Percentiles rank a stretch among this genome's conserved stretches.
These are phyloP conservation scores for Yamadazyma trypodendri DNA, from an alignment of 1,139 yeast species.

Conservation along the genomic window DNA sequence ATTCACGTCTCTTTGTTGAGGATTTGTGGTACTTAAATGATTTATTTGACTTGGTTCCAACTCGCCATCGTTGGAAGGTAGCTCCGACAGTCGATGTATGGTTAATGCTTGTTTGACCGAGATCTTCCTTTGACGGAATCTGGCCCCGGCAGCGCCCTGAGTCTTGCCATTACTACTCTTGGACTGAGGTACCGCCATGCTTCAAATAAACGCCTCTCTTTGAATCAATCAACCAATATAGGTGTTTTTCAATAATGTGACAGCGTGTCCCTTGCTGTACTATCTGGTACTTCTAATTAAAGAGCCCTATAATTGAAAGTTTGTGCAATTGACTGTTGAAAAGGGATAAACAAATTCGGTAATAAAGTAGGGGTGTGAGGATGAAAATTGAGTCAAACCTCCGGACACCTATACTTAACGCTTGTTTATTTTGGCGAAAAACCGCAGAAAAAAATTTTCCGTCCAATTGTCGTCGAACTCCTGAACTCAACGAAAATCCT, in stretches of 20 bases:
- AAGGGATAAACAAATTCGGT: conserved; percentile 1
- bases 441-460: conserved; percentile 3
- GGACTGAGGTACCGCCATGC: conserved; percentile 31
- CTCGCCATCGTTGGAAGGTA: conserved; percentile 70
- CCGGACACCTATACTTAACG: conserved; percentile 7
- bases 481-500: conserved; percentile 1
- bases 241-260: too few species aligned
- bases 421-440: conserved; percentile 1
- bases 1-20: conserved; percentile 79
- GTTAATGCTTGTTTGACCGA: conserved; percentile 88
- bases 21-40: conserved; percentile 34
- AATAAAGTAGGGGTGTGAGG: conserved; percentile 7
- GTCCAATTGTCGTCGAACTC: conserved; percentile 5
- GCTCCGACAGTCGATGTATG: conserved; percentile 72
- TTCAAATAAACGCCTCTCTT: too few species aligned
- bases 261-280: too few species aligned
- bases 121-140: conserved; percentile 88
- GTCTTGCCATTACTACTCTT: conserved; percentile 30
- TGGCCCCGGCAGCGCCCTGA: conserved; percentile 52
- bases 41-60: conserved; percentile 47
- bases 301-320: not conserved
- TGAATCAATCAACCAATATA: too few species aligned
- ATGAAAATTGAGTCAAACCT: not conserved
- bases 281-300: too few species aligned
- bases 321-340: not conserved